Conservation (phyloP, 495 filamentous ascomycete species). For the Trichoderma gamsii region DNA sequence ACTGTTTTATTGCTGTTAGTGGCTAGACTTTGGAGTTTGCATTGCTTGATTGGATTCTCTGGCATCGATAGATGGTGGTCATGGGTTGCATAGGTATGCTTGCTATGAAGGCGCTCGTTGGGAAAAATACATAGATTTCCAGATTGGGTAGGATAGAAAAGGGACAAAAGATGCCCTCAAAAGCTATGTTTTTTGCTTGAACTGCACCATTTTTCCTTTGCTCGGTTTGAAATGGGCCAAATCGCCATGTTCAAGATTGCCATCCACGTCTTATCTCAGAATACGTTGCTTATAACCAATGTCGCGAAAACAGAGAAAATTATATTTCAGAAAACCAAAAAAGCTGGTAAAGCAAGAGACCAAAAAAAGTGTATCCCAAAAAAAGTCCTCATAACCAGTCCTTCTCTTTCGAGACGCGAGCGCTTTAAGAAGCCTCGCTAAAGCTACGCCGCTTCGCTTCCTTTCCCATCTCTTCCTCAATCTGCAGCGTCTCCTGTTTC, state of each 20-base stretch:
- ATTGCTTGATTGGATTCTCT: neutral
- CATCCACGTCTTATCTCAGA: neutral
- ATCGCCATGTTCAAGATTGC: too few species aligned
- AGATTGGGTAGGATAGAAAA: neutral
- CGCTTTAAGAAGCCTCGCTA: conserved; percentile 22
- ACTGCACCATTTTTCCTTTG: too few species aligned
- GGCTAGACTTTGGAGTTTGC: neutral
- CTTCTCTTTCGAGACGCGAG: neutral
- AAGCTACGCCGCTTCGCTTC: conserved; percentile 41
- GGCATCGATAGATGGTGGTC: neutral
- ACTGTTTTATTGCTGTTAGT: neutral
- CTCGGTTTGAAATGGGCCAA: too few species aligned
- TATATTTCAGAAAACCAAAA: neutral
- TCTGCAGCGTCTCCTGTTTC: conserved; percentile 64
- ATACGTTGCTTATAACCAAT: neutral
- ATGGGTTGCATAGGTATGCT: neutral
- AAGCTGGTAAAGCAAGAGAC: neutral
- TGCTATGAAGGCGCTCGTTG: neutral
- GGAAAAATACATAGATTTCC: neutral
- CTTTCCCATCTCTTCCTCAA: conserved; percentile 50
- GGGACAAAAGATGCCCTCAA: neutral
- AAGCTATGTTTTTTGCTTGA: too few species aligned
- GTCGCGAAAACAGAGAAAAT: neutral
- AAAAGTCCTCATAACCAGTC: conserved; percentile 7
- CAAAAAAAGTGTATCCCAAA: conserved; percentile 2